Evolutionary conservation across 306 rosid genomes (phyloP).

Genomic region (Gillenia trifoliata): DNA sequence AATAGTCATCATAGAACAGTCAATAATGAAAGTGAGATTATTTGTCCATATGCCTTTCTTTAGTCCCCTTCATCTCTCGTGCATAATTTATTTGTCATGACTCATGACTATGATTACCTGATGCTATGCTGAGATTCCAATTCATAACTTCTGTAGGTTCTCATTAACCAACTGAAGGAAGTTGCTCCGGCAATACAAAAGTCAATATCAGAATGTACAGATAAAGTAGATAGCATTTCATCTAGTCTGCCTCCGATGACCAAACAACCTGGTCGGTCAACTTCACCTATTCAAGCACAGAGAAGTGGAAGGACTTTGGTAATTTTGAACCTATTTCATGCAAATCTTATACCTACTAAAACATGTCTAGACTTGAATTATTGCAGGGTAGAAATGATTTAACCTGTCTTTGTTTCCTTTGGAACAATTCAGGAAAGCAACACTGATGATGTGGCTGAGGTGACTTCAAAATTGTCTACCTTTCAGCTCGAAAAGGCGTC

Average conservation of each 20-base stretch:
- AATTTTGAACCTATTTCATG: slow-evolving; percentile 11
- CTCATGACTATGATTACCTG: slow-evolving; percentile 2
- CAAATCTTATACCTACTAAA: slow-evolving; percentile 7
- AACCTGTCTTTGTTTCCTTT: slow-evolving; percentile 4
- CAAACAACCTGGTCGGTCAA: slow-evolving; percentile 57
- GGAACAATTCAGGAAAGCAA: slow-evolving; percentile 54
- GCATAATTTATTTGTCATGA: slow-evolving; percentile 11
- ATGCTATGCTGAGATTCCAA: slow-evolving; percentile 12
- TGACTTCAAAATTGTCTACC: slow-evolving; percentile 65
- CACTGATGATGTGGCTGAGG: slow-evolving; percentile 67
- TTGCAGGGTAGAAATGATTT: slow-evolving; percentile 4
- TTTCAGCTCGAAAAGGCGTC: slow-evolving; percentile 83
- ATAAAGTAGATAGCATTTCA: slow-evolving; percentile 68
- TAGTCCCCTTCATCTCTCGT: not conserved
- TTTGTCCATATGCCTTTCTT: not conserved
- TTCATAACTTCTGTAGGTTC: slow-evolving; percentile 54
- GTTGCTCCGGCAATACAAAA: slow-evolving; percentile 94
- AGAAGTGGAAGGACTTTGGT: slow-evolving; percentile 76
- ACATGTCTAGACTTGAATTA: slow-evolving; percentile 4
- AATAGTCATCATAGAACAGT: not conserved
- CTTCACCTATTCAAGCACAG: slow-evolving; percentile 72
- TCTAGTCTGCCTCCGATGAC: slow-evolving; percentile 64
- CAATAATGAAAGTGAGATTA: not conserved
- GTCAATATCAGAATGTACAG: slow-evolving; percentile 95
- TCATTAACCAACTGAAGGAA: slow-evolving; percentile 93